Evolutionary conservation across 2,329 filamentous ascomycete species (phyloP).

Genomic region (Davidsoniella virescens): DNA sequence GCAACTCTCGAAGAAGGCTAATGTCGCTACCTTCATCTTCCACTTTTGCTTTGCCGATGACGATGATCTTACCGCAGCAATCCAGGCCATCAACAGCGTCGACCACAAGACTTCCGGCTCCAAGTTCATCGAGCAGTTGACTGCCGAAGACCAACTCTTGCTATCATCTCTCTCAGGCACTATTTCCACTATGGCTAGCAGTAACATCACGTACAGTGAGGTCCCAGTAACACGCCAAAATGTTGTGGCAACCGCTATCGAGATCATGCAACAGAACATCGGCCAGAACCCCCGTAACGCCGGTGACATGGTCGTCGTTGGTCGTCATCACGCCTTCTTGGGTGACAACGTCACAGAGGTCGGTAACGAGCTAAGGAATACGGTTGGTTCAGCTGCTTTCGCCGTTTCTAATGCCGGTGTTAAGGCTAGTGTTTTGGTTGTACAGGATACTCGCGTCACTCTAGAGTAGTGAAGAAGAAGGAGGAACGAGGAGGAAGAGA

Average conservation of each 20-base stretch:
- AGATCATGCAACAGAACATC: neutral
- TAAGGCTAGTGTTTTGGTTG: slow-evolving; percentile 9
- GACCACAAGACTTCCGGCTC: neutral
- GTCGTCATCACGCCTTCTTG: slow-evolving; percentile 5
- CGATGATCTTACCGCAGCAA: neutral
- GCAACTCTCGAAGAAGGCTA: slow-evolving; percentile 64
- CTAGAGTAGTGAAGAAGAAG: slow-evolving; percentile 1
- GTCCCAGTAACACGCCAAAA: slow-evolving; percentile 7
- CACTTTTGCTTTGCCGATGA: slow-evolving; percentile 21
- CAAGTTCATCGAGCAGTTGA: slow-evolving; percentile 6
- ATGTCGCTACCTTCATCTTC: slow-evolving; percentile 63
- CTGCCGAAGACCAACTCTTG: slow-evolving; percentile 7
- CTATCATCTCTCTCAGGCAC: slow-evolving; percentile 9
- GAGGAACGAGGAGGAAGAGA: neutral
- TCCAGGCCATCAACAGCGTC: neutral
- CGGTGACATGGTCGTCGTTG: slow-evolving; percentile 9
- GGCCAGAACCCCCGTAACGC: slow-evolving; percentile 11
- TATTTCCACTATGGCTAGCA: neutral
- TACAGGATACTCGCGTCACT: slow-evolving; percentile 3
- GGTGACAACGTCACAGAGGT: slow-evolving; percentile 6
- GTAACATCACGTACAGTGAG: slow-evolving; percentile 6
- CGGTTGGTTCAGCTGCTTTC: slow-evolving; percentile 4
- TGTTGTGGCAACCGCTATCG: slow-evolving; percentile 1
- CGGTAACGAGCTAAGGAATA: slow-evolving; percentile 10
- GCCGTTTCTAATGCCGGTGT: slow-evolving; percentile 1